Conservation (phyloP, 106 monocot species). For the Posidonia australis region DNA sequence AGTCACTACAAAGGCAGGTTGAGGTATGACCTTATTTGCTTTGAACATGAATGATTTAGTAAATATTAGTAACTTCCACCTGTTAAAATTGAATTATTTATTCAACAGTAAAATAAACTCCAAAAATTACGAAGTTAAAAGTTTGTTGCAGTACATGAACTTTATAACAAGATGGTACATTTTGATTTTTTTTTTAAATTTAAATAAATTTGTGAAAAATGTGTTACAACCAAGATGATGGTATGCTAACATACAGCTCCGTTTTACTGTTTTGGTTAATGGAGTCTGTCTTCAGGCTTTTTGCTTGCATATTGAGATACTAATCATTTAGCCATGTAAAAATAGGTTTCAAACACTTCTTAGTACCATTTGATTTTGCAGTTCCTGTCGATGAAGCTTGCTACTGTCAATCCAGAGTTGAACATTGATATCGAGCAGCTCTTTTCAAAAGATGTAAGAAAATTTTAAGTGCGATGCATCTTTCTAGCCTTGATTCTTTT, state of each 20-base stretch:
- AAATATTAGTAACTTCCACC: too few species aligned
- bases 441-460: slow-evolving; percentile 51
- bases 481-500: neutral
- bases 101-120: too few species aligned
- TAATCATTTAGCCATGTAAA: too few species aligned
- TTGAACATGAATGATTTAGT: neutral
- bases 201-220: too few species aligned
- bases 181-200: too few species aligned
- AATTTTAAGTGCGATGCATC: neutral
- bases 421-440: slow-evolving; percentile 42
- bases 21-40: slow-evolving; percentile 16
- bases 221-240: too few species aligned
- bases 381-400: slow-evolving; percentile 77
- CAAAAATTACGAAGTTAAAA: too few species aligned
- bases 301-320: neutral
- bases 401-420: slow-evolving; percentile 51
- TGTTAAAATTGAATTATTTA: too few species aligned
- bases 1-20: slow-evolving; percentile 39
- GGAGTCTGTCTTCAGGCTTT: neutral
- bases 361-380: slow-evolving; percentile 9
- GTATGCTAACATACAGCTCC: too few species aligned
- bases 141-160: too few species aligned
- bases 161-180: too few species aligned
- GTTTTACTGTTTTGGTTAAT: too few species aligned
- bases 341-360: neutral